phyloP scores from a whole-genome alignment of 2,329 filamentous ascomycete species.

The Pseudocercospora vitis region DNA sequence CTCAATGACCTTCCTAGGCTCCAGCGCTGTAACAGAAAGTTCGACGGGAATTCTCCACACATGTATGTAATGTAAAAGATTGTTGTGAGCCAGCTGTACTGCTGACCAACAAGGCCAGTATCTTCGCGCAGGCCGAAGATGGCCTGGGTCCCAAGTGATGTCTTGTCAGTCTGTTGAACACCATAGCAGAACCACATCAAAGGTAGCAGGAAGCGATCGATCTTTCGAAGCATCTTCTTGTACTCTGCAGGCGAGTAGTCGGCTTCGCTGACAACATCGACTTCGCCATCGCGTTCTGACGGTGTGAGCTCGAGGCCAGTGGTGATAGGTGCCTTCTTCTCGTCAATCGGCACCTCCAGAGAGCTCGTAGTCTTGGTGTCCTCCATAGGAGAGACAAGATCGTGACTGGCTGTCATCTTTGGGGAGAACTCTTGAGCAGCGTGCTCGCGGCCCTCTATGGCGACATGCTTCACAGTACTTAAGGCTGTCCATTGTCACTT shows the following conservation, averaged over 20 bases:
- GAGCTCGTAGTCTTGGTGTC: neutral
- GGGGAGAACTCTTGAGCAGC: neutral
- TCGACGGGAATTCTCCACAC: slow-evolving; percentile 40
- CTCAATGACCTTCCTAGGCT: slow-evolving; percentile 40
- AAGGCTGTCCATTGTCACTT: neutral
- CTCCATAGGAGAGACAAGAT: neutral
- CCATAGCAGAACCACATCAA: slow-evolving; percentile 53
- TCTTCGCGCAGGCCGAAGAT: slow-evolving; percentile 54
- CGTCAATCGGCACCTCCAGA: slow-evolving; percentile 7
- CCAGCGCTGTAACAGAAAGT: slow-evolving; percentile 39
- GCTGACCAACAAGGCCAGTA: slow-evolving; percentile 37
- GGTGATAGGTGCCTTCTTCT: slow-evolving; percentile 17
- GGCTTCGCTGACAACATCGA: slow-evolving; percentile 23
- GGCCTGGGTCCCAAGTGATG: slow-evolving; percentile 41
- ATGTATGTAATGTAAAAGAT: slow-evolving; percentile 48
- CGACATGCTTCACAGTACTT: neutral
- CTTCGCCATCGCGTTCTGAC: slow-evolving; percentile 21
- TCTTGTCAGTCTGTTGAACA: slow-evolving; percentile 53
- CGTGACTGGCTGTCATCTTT: neutral
- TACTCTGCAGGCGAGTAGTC: slow-evolving; percentile 35
- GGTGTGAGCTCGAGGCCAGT: slow-evolving; percentile 17
- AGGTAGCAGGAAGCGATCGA: slow-evolving; percentile 49
- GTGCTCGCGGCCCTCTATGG: neutral
- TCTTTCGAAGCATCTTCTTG: slow-evolving; percentile 38
- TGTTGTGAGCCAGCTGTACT: slow-evolving; percentile 46